Evolutionary conservation across 257 asterid genomes (phyloP).

Genomic region (Dorcoceras hygrometricum): DNA sequence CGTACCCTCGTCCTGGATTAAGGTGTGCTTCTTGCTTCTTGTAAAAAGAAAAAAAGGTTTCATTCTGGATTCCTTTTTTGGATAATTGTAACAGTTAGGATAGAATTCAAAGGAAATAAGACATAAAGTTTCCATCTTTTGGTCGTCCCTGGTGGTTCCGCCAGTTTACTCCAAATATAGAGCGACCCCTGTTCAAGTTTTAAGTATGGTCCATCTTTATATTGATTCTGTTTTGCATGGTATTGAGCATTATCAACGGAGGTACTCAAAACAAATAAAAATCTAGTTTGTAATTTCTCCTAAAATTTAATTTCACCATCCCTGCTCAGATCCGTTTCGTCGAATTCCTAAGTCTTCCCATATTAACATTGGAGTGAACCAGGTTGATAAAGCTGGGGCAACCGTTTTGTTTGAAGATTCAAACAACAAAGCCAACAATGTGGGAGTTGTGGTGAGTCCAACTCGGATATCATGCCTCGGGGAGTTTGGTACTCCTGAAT

Average conservation of each 20-base stretch:
- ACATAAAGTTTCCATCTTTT: too few relatives aligned
- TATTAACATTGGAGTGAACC: slow-evolving; percentile 10
- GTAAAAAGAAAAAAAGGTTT: too few relatives aligned
- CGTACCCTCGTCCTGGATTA: slow-evolving; percentile 73
- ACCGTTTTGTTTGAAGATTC: slow-evolving; percentile 71
- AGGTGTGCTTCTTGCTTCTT: slow-evolving; percentile 36
- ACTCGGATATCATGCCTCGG: slow-evolving; percentile 59
- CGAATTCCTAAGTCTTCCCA: background rate
- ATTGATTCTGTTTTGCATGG: background rate
- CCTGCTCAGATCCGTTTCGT: background rate
- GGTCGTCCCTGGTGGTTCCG: too few relatives aligned
- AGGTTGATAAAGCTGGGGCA: slow-evolving; percentile 97
- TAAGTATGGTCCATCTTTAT: background rate
- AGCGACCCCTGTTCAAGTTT: slow-evolving; percentile 12
- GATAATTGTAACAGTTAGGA: too few relatives aligned
- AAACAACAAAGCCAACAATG: slow-evolving; percentile 60
- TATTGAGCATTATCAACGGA: background rate
- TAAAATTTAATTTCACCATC: background rate
- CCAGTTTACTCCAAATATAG: too few relatives aligned
- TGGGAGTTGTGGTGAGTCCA: slow-evolving; percentile 85
- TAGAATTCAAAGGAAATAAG: too few relatives aligned
- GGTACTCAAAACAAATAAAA: too few relatives aligned
- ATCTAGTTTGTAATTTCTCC: too few relatives aligned
- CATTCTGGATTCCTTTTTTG: background rate
- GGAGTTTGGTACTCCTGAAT: slow-evolving; percentile 83